These are phyloP conservation scores for Hypomontagnella monticulosa DNA, from an alignment of 495 filamentous ascomycete genomes.

Conservation along the genomic window DNA sequence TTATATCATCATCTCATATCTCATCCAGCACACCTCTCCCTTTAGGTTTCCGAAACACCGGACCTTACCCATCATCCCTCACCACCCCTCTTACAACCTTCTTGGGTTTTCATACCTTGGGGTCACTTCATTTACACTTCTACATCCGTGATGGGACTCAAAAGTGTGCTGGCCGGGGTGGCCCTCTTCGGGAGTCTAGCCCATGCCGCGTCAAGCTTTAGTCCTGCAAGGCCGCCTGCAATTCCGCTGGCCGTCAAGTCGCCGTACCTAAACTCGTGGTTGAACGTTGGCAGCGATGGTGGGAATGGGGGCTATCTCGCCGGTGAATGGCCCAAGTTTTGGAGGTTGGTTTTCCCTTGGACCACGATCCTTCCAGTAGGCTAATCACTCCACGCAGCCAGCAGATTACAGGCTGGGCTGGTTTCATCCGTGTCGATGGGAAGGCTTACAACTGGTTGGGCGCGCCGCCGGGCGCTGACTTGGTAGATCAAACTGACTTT, in stretches of 20 bases:
- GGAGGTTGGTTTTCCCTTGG: constrained; percentile 51
- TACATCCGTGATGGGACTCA: constrained; percentile 41
- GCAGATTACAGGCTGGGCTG: constrained; percentile 78
- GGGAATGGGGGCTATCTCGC: constrained; percentile 76
- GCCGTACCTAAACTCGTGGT: constrained; percentile 84
- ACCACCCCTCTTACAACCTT: constrained; percentile 22
- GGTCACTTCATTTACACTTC: constrained; percentile 29
- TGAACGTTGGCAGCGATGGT: constrained; percentile 73
- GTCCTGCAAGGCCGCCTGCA: constrained; percentile 71
- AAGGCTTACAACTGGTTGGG: constrained; percentile 71
- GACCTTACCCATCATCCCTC: constrained; percentile 30
- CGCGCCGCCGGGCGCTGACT: constrained; percentile 61
- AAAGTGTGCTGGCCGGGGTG: constrained; percentile 38
- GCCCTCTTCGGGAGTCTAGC: constrained; percentile 39
- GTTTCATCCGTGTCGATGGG: constrained; percentile 66
- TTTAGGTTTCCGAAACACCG: constrained; percentile 32
- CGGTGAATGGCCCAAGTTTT: constrained; percentile 71
- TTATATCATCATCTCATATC: constrained; percentile 22
- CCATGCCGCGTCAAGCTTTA: constrained; percentile 53
- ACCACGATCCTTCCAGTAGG: constrained; percentile 61
- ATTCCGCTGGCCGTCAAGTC: constrained; percentile 82
- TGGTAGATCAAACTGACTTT: constrained; percentile 60
- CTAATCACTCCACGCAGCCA: constrained; percentile 70
- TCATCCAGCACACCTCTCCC: constrained; percentile 1
- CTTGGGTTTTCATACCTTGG: constrained; percentile 21